Evolutionary conservation across 148 eudicot genomes (phyloP).

Genomic region (Bassia scoparia): DNA sequence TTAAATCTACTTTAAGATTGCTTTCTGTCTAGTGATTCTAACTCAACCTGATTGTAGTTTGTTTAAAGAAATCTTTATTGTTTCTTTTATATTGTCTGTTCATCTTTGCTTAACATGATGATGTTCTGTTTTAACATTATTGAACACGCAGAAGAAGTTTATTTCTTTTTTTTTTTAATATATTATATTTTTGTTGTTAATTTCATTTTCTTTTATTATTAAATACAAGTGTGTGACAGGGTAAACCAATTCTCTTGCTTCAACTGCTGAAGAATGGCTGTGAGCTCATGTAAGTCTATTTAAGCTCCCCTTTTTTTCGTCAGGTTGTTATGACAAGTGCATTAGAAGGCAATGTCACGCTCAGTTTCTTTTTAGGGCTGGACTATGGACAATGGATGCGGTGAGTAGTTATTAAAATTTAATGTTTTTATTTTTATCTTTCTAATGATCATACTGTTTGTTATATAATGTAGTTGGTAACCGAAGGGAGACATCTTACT

Average conservation of each 20-base stretch:
- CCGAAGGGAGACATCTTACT: no score
- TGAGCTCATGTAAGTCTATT: constrained; percentile 62
- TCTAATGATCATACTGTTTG: no score
- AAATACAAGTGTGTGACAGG: constrained; percentile 66
- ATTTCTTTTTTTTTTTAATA: not conserved
- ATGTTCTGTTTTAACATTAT: not conserved
- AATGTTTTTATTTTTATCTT: no score
- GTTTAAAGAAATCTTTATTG: not conserved
- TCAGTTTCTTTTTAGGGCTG: constrained; percentile 99
- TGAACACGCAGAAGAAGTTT: not conserved
- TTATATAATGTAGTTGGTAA: no score
- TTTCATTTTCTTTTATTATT: no score
- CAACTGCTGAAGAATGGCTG: constrained; percentile 87
- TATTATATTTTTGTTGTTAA: not conserved
- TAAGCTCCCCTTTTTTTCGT: constrained; percentile 59
- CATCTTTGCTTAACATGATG: not conserved
- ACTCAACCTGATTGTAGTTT: not conserved
- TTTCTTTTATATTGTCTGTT: not conserved
- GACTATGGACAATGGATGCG: constrained; percentile 86
- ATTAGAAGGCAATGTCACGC: constrained; percentile 74
- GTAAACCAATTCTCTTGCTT: constrained; percentile 52
- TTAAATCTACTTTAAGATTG: not conserved
- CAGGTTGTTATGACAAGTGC: constrained; percentile 52
- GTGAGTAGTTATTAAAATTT: constrained; percentile 39
- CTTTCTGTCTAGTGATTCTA: not conserved